Evolutionary conservation across 1,139 yeast species (phyloP), one percentile per base, ranked within the genome.

Genomic region (Lodderomyces elongisporus): DNA sequence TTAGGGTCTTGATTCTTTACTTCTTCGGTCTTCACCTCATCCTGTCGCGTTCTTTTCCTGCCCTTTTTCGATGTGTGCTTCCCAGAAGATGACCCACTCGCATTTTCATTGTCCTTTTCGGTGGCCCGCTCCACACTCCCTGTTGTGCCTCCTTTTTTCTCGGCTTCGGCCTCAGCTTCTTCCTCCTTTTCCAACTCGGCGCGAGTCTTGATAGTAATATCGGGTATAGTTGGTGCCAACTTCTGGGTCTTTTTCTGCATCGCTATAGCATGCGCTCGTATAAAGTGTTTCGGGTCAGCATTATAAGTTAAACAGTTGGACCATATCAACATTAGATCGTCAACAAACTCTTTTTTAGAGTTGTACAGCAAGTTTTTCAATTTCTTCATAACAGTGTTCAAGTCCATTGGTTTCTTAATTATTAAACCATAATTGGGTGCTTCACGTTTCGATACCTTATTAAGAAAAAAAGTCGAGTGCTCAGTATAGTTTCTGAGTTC

Each of bases 351-450:
- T 42, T 78, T 74, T 49, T 89, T 91, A 30, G 88, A 84, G 45
- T 72, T 75, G 54, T 91, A 91, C 42, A 85, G 89, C 40, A 85
- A 77, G 3, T 74, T 66, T 50, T 88, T 88, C 46, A 93, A 64
- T 52, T 89, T 91, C 49, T 88, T 89, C 79, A 88, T 71, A 10
- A 93, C 96, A 0, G 97, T 89, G 49, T 88, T 89, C 44, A 93
- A 67, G 52, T 93, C 99, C 99, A 93, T 93, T 20, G 99, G 98
- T 38, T 77, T 78, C 48, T 88, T 89, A 47, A 93, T 89, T 27
- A 93, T 73, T 38, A 80, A 79, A 40, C 88, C 88, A 60, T 93
- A 93, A 52, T 91, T 89, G 5, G 98, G 99, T 0, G 98, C 99
- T 51, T 93, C 99, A 39, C 98, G 71, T 55, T 91, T 91, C 38